Conservation (phyloP, 805 yeast genomes). For the Wickerhamiella domercqiae region DNA sequence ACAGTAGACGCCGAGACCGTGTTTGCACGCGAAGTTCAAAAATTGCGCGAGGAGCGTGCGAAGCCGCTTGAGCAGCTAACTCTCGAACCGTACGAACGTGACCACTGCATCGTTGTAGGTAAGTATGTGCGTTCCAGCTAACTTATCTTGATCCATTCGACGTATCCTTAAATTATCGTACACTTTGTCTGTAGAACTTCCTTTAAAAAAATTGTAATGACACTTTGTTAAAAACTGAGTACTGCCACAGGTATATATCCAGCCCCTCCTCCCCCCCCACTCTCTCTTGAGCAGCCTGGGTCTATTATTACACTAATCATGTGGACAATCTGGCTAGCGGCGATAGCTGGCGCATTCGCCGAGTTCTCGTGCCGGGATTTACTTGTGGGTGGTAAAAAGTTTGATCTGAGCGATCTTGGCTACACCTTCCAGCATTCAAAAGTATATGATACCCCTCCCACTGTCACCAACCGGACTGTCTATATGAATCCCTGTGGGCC, state of each 20-base stretch:
- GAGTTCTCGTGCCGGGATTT: conserved; percentile 7
- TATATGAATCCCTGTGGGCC: conserved; percentile 55
- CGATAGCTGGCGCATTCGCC: conserved; percentile 3
- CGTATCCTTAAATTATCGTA: neutral
- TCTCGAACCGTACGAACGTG: conserved; percentile 98
- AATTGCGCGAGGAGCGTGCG: conserved; percentile 95
- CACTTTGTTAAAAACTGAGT: no score
- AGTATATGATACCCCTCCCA: conserved; percentile 61
- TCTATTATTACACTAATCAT: no score
- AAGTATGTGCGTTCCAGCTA: conserved; percentile 75
- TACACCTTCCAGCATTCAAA: conserved; percentile 33
- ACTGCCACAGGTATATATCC: no score
- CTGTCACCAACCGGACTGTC: conserved; percentile 48
- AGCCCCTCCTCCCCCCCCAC: no score
- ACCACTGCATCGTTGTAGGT: conserved; percentile 98
- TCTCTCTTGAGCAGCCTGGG: no score
- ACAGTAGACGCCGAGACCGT: conserved; percentile 99
- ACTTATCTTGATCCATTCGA: conserved; percentile 5
- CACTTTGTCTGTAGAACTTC: neutral
- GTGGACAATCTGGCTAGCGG: conserved; percentile 3
- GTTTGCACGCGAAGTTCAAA: conserved; percentile 97
- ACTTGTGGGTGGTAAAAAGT: conserved; percentile 3
- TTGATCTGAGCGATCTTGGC: conserved; percentile 32
- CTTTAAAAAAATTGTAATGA: neutral
- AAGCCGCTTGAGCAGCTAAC: conserved; percentile 98